These are phyloP conservation scores for Fusarium hainanense DNA, from an alignment of 2,329 filamentous ascomycete species.

Conservation along the genomic window DNA sequence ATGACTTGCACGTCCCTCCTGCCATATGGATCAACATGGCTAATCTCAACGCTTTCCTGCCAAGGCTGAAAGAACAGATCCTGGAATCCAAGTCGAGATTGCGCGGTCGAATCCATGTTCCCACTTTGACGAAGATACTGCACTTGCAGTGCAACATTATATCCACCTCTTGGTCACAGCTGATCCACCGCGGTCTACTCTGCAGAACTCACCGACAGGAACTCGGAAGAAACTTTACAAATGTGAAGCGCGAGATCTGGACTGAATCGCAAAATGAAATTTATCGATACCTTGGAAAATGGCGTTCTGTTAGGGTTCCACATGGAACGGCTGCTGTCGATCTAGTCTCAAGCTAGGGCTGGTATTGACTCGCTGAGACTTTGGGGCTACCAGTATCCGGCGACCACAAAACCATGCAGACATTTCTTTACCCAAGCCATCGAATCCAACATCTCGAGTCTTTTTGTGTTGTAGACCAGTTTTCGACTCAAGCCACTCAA, in stretches of 20 bases:
- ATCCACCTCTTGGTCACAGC: background rate
- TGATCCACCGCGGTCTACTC: background rate
- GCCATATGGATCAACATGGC: background rate
- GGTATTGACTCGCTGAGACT: background rate
- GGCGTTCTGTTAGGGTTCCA: background rate
- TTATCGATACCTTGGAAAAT: background rate
- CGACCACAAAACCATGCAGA: background rate
- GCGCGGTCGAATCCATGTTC: background rate
- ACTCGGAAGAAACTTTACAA: background rate
- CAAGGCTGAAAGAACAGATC: background rate
- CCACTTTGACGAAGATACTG: background rate
- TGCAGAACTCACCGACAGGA: background rate
- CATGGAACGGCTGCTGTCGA: constrained; percentile 5
- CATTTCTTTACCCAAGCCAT: background rate
- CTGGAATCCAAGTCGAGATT: background rate
- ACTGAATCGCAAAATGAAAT: background rate
- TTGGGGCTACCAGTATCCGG: background rate
- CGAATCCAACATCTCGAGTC: background rate
- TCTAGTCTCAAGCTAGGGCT: constrained; percentile 1
- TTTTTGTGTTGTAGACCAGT: background rate
- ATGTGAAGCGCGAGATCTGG: background rate
- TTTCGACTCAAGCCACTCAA: background rate
- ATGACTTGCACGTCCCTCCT: background rate
- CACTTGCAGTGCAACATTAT: background rate
- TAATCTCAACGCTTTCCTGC: background rate